Evolutionary conservation across 805 yeast species (phyloP), one percentile per base, ranked within the genome.

Genomic region (Osmozyma mogii): DNA sequence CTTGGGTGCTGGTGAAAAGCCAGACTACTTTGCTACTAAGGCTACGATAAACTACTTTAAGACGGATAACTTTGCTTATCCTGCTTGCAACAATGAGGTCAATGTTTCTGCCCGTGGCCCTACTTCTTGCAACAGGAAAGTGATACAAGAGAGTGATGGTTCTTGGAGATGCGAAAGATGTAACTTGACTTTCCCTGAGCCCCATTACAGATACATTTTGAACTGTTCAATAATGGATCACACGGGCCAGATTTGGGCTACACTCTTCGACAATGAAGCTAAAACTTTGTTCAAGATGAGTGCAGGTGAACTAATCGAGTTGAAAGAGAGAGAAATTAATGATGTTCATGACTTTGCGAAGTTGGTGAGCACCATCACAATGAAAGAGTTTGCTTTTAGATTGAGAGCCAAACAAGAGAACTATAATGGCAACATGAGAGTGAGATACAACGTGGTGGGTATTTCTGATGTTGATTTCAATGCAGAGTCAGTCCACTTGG

Each of bases 141-240:
- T 87, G 17, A 61, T 81, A 25, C 84, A 84, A 47, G 65, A 73
- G 18, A 79, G 74, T 47, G 63, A 57, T 39, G 84, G 81, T 9
- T 65, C 78, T 11, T 88, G 95, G 95, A 75, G 94, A 54, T 92
- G 98, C 65, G 97, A 88, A 52, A 81, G 80, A 53, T 88, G 97
- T 68, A 79, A 84, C 45, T 63, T 71, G 32, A 72, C 71, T 38
- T 78, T 73, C 49, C 65, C 70, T 2, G 68, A 65, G 27, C 96
- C 97, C 12, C 61, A 68, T 28, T 78, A 83, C 61, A 72, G 97
- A 53, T 92, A 83, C 44, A 76, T 87, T 30, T 54, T 89, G 44
- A 78, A 80, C n/a, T 54, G 76, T 26, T 73, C 84, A 3, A 70
- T 87, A n/a, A 68, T 77, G 47, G 98, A 92, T 54, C 65, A 67